Evolutionary conservation across 768 basidiomycete species (phyloP).

Genomic region (Xerocomellus dryophilus): DNA sequence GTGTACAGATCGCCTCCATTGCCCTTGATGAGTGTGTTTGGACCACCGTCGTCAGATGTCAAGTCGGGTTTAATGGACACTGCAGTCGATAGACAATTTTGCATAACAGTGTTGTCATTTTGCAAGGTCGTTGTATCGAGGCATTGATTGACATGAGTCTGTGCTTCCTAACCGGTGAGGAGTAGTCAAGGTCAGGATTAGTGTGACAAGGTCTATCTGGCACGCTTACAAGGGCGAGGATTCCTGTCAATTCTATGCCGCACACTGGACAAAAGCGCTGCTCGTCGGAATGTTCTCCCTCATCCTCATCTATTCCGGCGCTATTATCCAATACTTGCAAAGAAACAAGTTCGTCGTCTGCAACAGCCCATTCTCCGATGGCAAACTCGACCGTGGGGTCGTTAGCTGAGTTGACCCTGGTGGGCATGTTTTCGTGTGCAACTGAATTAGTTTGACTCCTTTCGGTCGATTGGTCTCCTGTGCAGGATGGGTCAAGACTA

Average conservation of each 20-base stretch:
- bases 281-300: conserved; percentile 13
- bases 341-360: conserved; percentile 62
- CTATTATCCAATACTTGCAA: conserved; percentile 29
- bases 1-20: conserved; percentile 54
- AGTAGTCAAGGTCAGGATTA: background rate
- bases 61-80: background rate
- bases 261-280: conserved; percentile 29
- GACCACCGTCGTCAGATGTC: background rate
- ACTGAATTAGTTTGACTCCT: background rate
- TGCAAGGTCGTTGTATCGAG: conserved; percentile 36
- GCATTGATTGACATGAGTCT: conserved; percentile 57
- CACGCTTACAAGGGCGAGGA: conserved; percentile 19
- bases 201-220: conserved; percentile 20
- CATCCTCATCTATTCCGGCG: conserved; percentile 22
- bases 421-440: background rate
- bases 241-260: conserved; percentile 7
- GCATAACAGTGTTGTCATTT: background rate
- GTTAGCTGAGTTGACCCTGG: background rate
- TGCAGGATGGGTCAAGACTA: background rate
- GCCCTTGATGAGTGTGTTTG: background rate
- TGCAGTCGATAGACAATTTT: background rate
- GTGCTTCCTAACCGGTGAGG: conserved; percentile 40
- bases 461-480: conserved; percentile 2
- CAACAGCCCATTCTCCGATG: conserved; percentile 63
- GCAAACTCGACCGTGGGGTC: conserved; percentile 13